Base-by-base conservation (phyloP, 2,329 filamentous ascomycete genomes). In the Epichloe elymi region DNA sequence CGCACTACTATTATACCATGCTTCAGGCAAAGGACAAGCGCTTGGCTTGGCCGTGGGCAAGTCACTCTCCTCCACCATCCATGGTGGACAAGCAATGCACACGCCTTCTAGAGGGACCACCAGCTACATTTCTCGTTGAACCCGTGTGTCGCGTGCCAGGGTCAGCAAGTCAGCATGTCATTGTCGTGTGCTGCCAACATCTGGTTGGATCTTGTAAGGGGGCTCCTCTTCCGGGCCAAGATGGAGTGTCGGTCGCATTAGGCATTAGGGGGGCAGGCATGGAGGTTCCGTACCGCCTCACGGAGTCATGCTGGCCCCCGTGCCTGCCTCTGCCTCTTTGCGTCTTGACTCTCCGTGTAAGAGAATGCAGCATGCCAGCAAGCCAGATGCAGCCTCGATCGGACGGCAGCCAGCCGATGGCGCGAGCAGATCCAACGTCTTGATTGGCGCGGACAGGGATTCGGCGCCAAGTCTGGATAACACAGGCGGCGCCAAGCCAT, bases 391-490 rank as follows among this genome's bases (percentile, higher is more conserved):
- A 42, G 42, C 42, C 41, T 19, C 51, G 51, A 50, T 48, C 48
- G 33, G 39, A 20, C 48, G 48, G 51, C 44, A 48, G 51, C 38
- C 47, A 47, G 30, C 48, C 51, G 47, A 45, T 36, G 38, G 35
- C 38, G 43, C 19, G 42, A 43, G 48, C n/a, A n/a, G 51, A 37
- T 40, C 19, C 47, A 46, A 12, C n/a, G 23, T 33, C 39, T 15
- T 47, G 48, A 48, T 53, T 53, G 51, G 51, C 39, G 43, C 23
- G n/a, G 39, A 17, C 42, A 12, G 30, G 30, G n/a, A 30, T 37
- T 49, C 46, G 46, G 46, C 46, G 50, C 50, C 50, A 33, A 49
- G 39, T 51, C 48, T 48, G 46, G 46, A 45, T 30, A 45, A 44
- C 15, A 33, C 26, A 14, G 35, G 33, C n/a, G 40, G 35, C 40